Evolutionary conservation across 129 eudicot genomes (phyloP), one percentile per base, ranked within the genome.

Genomic region (Chrysanthemum seticuspe): DNA sequence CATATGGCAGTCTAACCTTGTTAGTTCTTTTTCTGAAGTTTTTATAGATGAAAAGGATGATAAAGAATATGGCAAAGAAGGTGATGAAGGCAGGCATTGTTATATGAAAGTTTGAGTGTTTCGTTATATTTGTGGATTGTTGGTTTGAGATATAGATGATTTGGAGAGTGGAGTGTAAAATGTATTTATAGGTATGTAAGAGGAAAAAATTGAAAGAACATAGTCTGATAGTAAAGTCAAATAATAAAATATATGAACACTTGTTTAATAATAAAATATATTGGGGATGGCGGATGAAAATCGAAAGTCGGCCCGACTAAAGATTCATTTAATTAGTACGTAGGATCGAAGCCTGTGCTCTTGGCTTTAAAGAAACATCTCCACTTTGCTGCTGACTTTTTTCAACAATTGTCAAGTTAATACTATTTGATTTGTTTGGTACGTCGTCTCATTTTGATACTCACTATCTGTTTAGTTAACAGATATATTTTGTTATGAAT

Each of bases 281-380:
- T 54, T 70, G 18, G 62, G 77, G 77, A 53, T 73, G 77, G 70
- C 77, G 62, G 70, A 61, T 73, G 62, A n/a, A 49, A 61, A 73
- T 73, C 77, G 40, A 10, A 50, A 62, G 77, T 73, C 77, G 77
- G 77, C 14, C 77, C 77, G 70, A 62, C 62, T 62, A 73, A 73
- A 73, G 70, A 73, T 49, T 50, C 36, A 68, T 21, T 21, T 18
- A 23, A 49, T 49, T 49, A 6, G 10, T 40, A 40, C 47, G 47
- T 40, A 40, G 47, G 47, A 40, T 50, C 19, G 19, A 14, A 14
- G 68, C 76, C 60, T 72, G 68, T 72, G 76, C 10, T n/a, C 19
- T 14, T 44, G 34, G 34, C 34, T 29, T 29, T 29, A 29, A 3
- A 29, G 34, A 29, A 14, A 5, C 18, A 44, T 45, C 13, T 4